Conservation (phyloP, 1,284 basidiomycete species). For the Sanghuangporus weigelae region DNA sequence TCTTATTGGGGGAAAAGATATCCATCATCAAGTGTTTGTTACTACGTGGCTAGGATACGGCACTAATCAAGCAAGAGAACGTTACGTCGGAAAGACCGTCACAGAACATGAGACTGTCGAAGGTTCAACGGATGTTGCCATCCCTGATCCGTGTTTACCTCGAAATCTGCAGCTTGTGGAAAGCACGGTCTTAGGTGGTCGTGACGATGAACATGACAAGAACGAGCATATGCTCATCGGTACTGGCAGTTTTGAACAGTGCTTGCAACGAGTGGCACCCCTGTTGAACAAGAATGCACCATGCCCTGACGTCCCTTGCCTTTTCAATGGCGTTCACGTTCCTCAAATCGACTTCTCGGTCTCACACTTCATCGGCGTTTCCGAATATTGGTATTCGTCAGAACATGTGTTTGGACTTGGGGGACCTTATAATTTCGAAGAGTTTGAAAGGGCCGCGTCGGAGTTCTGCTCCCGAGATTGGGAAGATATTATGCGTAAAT, state of each 20-base stretch:
- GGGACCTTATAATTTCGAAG: conserved; percentile 92
- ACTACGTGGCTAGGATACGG: conserved; percentile 99
- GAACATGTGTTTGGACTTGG: conserved; percentile 95
- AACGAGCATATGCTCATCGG: conserved; percentile 68
- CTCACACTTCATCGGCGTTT: conserved; percentile 94
- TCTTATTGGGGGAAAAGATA: conserved; percentile 80
- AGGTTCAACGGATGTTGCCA: conserved; percentile 26
- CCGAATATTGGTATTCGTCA: conserved; percentile 99
- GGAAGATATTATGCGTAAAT: conserved; percentile 66
- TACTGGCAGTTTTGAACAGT: conserved; percentile 87
- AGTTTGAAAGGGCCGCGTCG: conserved; percentile 90
- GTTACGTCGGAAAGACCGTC: conserved; percentile 75
- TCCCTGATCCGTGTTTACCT: conserved; percentile 90
- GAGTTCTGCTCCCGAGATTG: conserved; percentile 83
- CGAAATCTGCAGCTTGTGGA: conserved; percentile 60
- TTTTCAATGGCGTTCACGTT: conserved; percentile 97
- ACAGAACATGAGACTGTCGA: conserved; percentile 43
- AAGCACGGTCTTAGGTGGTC: conserved; percentile 38
- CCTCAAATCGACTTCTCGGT: conserved; percentile 88
- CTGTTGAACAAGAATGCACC: conserved; percentile 84
- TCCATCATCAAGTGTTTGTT: conserved; percentile 92
- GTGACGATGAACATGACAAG: conserved; percentile 37
- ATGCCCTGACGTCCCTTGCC: conserved; percentile 82
- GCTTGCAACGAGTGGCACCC: conserved; percentile 68
- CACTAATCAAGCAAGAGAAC: conserved; percentile 91